A percentile compares a stretch with the other conserved stretches of the same genome.
Evolutionary conservation across 2,329 filamentous ascomycete genomes (phyloP).

Genomic region (Colletotrichum magnum): DNA sequence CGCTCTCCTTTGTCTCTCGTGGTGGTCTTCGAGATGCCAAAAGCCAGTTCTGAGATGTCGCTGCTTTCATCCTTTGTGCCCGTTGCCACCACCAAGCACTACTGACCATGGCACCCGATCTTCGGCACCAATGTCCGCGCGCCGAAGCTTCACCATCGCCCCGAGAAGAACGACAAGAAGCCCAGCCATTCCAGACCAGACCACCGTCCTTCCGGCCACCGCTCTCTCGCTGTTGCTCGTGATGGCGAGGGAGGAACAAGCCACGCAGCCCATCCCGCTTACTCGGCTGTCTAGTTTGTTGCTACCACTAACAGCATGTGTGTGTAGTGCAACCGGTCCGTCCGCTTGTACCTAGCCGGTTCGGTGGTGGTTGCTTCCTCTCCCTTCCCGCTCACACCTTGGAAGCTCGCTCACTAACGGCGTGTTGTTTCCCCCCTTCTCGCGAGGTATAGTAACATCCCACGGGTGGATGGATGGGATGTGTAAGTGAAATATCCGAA

Average conservation of each 20-base stretch:
- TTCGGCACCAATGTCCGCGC: not conserved
- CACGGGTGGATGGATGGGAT: not conserved
- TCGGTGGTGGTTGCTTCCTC: not conserved
- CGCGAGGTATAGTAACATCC: not conserved
- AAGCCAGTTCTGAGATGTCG: no score
- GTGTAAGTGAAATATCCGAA: not conserved
- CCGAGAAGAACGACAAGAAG: not conserved
- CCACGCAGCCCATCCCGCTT: slow-evolving; percentile 23
- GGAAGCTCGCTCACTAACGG: not conserved
- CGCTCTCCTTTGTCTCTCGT: no score
- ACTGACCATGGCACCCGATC: not conserved
- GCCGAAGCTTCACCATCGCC: not conserved
- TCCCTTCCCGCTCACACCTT: slow-evolving; percentile 22
- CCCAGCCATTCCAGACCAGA: slow-evolving; percentile 10
- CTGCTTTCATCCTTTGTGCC: slow-evolving; percentile 6
- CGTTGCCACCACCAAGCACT: not conserved
- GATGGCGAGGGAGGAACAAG: not conserved
- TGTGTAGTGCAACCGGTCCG: not conserved
- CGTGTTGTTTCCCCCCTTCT: not conserved
- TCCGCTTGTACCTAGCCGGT: not conserved
- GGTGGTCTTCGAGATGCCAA: no score
- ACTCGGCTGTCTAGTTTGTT: not conserved
- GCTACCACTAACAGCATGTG: no score
- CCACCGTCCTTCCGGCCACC: not conserved
- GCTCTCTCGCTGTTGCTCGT: not conserved